phyloP scores from a whole-genome alignment of 495 filamentous ascomycete genomes.

The Neurospora sp. region DNA sequence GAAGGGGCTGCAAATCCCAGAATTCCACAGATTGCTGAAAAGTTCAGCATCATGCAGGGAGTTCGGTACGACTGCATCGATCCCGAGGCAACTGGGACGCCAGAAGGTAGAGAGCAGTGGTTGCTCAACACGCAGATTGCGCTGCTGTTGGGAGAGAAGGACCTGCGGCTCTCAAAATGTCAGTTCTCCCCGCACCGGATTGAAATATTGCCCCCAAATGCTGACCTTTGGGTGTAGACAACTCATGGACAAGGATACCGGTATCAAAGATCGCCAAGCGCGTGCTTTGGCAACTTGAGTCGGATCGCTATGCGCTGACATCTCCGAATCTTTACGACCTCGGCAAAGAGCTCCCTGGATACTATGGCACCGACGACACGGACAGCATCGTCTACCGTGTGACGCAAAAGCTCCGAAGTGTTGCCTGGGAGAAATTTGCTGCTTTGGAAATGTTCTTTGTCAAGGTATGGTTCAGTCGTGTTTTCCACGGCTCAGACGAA shows the following conservation, averaged over 20 bases:
- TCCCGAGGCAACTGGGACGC: conserved; percentile 33
- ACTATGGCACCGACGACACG: conserved; percentile 33
- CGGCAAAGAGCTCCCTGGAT: conserved; percentile 31
- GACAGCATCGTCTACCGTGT: conserved; percentile 25
- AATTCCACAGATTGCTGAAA: conserved; percentile 33
- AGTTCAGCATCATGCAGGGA: conserved; percentile 40
- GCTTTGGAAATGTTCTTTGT: conserved; percentile 65
- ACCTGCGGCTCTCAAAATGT: conserved; percentile 64
- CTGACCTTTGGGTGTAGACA: conserved; percentile 36
- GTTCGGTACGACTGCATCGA: conserved; percentile 46
- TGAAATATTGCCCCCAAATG: not conserved
- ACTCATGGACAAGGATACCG: conserved; percentile 55
- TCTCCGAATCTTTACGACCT: conserved; percentile 33
- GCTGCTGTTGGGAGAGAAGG: conserved; percentile 64
- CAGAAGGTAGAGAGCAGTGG: conserved; percentile 55
- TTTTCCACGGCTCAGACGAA: not conserved
- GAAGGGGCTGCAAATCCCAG: conserved; percentile 39
- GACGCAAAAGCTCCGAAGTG: conserved; percentile 29
- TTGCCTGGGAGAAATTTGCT: conserved; percentile 39
- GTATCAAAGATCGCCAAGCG: conserved; percentile 36
- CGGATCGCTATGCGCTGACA: conserved; percentile 38
- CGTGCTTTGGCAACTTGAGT: conserved; percentile 39
- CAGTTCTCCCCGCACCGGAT: conserved; percentile 19
- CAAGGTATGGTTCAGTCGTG: conserved; percentile 40
- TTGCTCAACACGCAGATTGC: conserved; percentile 68